Conservation (phyloP, 805 yeast genomes). For the Jamesozyma jinghongensis region DNA sequence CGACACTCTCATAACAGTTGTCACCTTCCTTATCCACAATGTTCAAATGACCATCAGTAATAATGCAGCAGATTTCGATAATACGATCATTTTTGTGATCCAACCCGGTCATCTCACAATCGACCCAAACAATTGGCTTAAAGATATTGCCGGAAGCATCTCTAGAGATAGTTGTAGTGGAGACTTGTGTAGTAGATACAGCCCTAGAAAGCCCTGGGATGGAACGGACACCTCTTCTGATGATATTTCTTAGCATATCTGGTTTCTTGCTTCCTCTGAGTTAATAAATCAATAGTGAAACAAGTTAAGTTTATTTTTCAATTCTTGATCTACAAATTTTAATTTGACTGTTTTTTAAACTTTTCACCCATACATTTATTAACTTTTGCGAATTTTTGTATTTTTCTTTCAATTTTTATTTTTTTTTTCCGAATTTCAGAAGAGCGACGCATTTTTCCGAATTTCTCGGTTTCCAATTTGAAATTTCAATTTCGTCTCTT, state of each 20-base stretch:
- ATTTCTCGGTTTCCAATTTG: too few species aligned
- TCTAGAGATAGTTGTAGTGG: too few species aligned
- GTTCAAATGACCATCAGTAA: slow-evolving; percentile 77
- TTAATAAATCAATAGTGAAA: too few species aligned
- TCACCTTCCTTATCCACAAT: slow-evolving; percentile 45
- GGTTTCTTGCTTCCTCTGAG: too few species aligned
- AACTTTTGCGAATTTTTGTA: background rate
- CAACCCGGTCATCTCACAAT: slow-evolving; percentile 97
- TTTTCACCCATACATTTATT: too few species aligned
- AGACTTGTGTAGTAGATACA: too few species aligned
- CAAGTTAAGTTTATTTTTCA: too few species aligned
- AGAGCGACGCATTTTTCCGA: background rate
- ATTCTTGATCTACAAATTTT: too few species aligned
- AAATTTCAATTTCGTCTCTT: background rate
- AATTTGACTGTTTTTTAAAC: background rate
- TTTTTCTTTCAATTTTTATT: background rate
- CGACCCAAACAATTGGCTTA: slow-evolving; percentile 77
- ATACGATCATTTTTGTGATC: slow-evolving; percentile 73
- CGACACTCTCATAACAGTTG: slow-evolving; percentile 70
- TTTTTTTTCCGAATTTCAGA: too few species aligned
- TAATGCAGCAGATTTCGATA: slow-evolving; percentile 82
- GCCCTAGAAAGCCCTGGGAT: too few species aligned
- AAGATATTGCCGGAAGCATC: slow-evolving; percentile 1
- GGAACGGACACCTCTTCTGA: too few species aligned
- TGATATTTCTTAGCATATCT: too few species aligned